Base-by-base conservation (phyloP, 2,329 filamentous ascomycete species). In the Aspergillus sp. region DNA sequence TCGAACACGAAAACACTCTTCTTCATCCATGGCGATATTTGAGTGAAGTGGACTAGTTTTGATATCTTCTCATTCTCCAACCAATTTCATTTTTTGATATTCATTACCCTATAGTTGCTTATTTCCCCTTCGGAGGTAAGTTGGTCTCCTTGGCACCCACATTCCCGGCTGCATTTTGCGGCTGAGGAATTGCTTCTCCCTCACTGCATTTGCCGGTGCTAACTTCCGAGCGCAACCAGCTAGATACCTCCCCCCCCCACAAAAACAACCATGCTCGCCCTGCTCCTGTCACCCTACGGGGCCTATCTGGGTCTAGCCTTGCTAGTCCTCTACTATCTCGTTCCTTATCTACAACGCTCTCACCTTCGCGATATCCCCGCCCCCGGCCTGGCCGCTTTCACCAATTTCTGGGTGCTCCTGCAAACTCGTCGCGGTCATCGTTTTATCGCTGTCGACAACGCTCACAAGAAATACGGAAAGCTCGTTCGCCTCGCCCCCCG, bases 401-500 rank as follows among this genome's bases (percentile, higher is more conserved):
- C 88, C 30, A 92, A 92, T 68, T 78, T 96, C 28, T 97, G 93
- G 93, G 84, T 97, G 21, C 76, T 97, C 53, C 79, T 81, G 8
- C 83, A 87, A 12, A 81, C 80, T 56, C 87, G 93, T 1, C 81
- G 84, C 4, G 92, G 92, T 2, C 81, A 82, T 51, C 82, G 89
- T 9, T 91, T 85, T 70, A 67, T 78, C 28, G 79, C 81, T 2
- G 87, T 96, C n/a, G 83, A 96, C 69, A 76, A 87, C 38, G 81
- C 86, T 7, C 92, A 97, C 76, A 85, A 89, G 80, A 89, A 87
- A 70, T 81, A 90, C 47, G 92, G 92, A 3, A 88, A 87, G n/a
- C 77, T 97, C 1, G 88, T 97, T 21, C 85, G 92, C 38, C 89
- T 97, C 65, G 89, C 92, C 70, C 93, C 93, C 1, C 87, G 92